Percentiles rank a stretch among this genome's conserved stretches.
Conservation (phyloP, 164 flowering plant genomes). For the Akebia trifoliata region DNA sequence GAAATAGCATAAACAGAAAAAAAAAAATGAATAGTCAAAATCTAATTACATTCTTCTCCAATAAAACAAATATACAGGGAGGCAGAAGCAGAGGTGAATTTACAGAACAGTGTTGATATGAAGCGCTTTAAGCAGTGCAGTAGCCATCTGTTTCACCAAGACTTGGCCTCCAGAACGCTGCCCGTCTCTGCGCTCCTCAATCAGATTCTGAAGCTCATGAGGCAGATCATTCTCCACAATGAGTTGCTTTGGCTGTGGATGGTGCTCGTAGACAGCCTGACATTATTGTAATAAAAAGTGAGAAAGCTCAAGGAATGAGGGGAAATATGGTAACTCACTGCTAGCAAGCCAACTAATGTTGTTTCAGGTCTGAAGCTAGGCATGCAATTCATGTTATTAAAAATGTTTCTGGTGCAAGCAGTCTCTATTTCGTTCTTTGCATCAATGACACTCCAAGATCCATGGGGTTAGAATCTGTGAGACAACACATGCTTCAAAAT, state of each 20-base stretch:
- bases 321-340: not conserved
- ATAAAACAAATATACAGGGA: conserved; percentile 10
- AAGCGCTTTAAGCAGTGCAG: conserved; percentile 93
- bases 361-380: no score
- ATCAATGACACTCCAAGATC: no score
- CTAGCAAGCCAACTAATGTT: no score
- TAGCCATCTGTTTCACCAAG: conserved; percentile 97
- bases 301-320: no score
- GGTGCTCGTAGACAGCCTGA: conserved; percentile 98
- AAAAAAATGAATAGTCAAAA: not conserved
- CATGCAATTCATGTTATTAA: no score
- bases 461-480: no score
- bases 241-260: conserved; percentile 93
- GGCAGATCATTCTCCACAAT: conserved; percentile 98
- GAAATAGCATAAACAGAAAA: not conserved
- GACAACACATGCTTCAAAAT: no score
- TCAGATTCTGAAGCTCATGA: conserved; percentile 82
- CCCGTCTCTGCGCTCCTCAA: conserved; percentile 94
- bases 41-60: conserved; percentile 5
- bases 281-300: not conserved
- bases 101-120: conserved; percentile 93
- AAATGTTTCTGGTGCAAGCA: no score
- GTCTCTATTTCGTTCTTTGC: no score
- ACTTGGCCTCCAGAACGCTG: conserved; percentile 94
- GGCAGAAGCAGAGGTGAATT: no score